A percentile compares a stretch with the other conserved stretches of the same genome.
These are phyloP conservation scores for Coniochaeta prunicola DNA, from an alignment of 2,329 filamentous ascomycete species.

Conservation along the genomic window DNA sequence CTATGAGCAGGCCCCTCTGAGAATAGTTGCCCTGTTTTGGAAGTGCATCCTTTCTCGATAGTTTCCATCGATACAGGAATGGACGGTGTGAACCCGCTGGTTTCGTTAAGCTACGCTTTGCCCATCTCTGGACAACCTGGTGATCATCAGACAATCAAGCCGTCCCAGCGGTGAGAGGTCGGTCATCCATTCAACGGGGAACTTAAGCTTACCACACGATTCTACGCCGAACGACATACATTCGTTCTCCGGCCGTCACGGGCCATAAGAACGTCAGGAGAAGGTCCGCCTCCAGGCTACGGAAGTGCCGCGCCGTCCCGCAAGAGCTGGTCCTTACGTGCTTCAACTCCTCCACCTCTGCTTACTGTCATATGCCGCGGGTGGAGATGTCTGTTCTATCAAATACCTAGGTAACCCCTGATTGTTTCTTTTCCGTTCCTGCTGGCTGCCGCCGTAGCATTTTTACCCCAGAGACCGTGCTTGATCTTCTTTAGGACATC, in stretches of 20 bases:
- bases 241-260: not conserved
- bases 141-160: not conserved
- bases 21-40: not conserved
- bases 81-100: slow-evolving; percentile 5
- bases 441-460: not conserved
- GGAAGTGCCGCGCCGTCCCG: slow-evolving; percentile 1
- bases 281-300: not conserved
- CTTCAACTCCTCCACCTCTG: not conserved
- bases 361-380: not conserved
- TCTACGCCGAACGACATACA: not conserved
- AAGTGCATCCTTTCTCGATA: not conserved
- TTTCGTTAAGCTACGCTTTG: not conserved
- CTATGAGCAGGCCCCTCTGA: not conserved
- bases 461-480: slow-evolving; percentile 1
- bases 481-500: not conserved
- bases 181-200: not conserved
- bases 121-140: not conserved
- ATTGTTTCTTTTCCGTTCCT: not conserved
- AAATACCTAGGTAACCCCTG: not conserved
- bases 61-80: slow-evolving; percentile 1
- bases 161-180: not conserved
- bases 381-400: not conserved
- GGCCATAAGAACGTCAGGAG: not conserved
- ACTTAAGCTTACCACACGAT: not conserved
- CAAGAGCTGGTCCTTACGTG: not conserved